Evolutionary conservation across 1,284 basidiomycete genomes (phyloP).

Genomic region (Leccinum fuscescens): DNA sequence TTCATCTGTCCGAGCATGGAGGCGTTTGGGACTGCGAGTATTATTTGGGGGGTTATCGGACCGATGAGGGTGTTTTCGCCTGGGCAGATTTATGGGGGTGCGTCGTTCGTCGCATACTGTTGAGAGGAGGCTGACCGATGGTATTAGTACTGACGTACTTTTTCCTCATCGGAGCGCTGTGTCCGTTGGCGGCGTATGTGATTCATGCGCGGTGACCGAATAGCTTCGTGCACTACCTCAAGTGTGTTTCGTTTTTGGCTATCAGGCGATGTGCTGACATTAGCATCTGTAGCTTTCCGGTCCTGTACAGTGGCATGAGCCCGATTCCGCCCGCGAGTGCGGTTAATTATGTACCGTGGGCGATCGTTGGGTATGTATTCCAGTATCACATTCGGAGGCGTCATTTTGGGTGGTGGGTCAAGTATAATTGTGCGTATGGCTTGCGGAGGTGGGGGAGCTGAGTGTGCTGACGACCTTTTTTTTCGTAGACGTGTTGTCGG

Average conservation of each 20-base stretch:
- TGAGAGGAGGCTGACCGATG: not conserved
- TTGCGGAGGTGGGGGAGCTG: not conserved
- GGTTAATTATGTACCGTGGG: slow-evolving; percentile 48
- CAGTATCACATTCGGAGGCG: slow-evolving; percentile 50
- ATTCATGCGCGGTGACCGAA: slow-evolving; percentile 44
- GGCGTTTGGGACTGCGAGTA: slow-evolving; percentile 39
- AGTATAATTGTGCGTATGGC: slow-evolving; percentile 47
- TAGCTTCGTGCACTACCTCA: slow-evolving; percentile 44
- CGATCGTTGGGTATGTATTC: slow-evolving; percentile 51
- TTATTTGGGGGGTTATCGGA: slow-evolving; percentile 46
- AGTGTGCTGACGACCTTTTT: not conserved
- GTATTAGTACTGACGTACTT: slow-evolving; percentile 41
- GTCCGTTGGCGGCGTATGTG: slow-evolving; percentile 42
- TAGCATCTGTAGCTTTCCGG: slow-evolving; percentile 38
- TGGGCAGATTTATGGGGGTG: slow-evolving; percentile 27
- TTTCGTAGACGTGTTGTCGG: slow-evolving; percentile 45
- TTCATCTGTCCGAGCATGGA: slow-evolving; percentile 42
- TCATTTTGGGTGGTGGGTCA: slow-evolving; percentile 53
- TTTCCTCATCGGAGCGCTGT: slow-evolving; percentile 56
- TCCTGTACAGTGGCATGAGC: slow-evolving; percentile 52
- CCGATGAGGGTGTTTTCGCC: slow-evolving; percentile 33
- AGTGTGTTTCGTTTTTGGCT: slow-evolving; percentile 27
- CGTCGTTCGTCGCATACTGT: not conserved
- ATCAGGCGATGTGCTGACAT: not conserved
- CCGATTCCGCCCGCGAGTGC: slow-evolving; percentile 51